Evolutionary conservation across 805 yeast genomes (phyloP).

Genomic region (Myxozyma lipomycoides): DNA sequence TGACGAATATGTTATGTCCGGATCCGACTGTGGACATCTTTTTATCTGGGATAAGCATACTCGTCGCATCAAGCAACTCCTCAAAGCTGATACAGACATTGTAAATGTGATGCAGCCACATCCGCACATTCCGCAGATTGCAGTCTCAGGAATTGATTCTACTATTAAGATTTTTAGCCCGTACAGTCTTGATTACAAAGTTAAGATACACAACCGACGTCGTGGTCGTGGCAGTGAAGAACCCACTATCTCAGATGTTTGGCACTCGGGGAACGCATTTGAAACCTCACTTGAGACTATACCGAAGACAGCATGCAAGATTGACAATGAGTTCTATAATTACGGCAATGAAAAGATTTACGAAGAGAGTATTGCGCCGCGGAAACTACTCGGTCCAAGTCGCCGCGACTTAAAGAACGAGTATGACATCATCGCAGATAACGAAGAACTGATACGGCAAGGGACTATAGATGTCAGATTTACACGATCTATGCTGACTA

Average conservation of each 20-base stretch:
- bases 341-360: background rate
- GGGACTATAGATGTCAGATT: slow-evolving; percentile 16
- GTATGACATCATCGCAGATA: slow-evolving; percentile 12
- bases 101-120: slow-evolving; percentile 27
- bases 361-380: slow-evolving; percentile 13
- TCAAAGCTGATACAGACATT: slow-evolving; percentile 22
- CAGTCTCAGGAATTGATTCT: slow-evolving; percentile 27
- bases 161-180: slow-evolving; percentile 27
- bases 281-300: too few relatives aligned
- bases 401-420: slow-evolving; percentile 8
- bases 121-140: slow-evolving; percentile 26
- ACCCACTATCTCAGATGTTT: too few relatives aligned
- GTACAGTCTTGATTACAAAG: slow-evolving; percentile 16
- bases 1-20: slow-evolving; percentile 28
- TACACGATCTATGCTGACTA: slow-evolving; percentile 13
- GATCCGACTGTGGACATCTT: slow-evolving; percentile 28
- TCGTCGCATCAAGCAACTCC: slow-evolving; percentile 16
- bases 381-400: slow-evolving; percentile 19
- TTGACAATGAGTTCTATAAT: too few relatives aligned
- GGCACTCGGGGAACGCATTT: too few relatives aligned
- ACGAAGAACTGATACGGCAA: slow-evolving; percentile 14
- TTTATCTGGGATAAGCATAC: slow-evolving; percentile 25
- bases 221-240: too few relatives aligned
- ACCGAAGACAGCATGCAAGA: background rate
- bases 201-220: background rate